Evolutionary conservation across 306 rosid species (phyloP), one percentile per base, ranked within the genome.

Genomic region (Vigna mungo): DNA sequence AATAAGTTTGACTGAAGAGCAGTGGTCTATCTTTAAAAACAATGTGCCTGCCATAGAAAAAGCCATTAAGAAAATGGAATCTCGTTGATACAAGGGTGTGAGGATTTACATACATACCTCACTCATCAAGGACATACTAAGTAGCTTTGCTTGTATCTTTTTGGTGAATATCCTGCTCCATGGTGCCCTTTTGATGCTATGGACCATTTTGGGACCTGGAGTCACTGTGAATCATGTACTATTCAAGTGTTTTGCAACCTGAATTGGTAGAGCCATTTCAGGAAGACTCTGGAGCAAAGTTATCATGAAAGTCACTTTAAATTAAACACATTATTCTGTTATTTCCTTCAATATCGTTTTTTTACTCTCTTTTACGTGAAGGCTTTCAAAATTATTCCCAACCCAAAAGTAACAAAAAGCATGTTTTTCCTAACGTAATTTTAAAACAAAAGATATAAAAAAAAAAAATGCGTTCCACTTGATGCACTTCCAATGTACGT

Each of bases 1-100:
- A 79, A 95, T 95, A 81, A 92, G 97, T 85, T 82, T 92, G 97
- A 92, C 92, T 2, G 91, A 82, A 76, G 97, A 90, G 83, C 99
- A 95, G 74, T 95, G 97, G 97, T 81, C 90, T 9, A 20, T 68
- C 83, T 90, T 95, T 17, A 89, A 82, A 81, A 89, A 95, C 66
- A 92, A 82, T 71, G 71, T 90, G 39, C 92, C 97, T 71, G 97
- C 87, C 66, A 84, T 92, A 65, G 98, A 95, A 82, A 80, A 90
- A 55, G 97, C 97, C 78, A 87, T 90, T 60, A 62, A 80, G 84
- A 79, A 86, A 74, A 79, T 92, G 94, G 91, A 90, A 84, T 86
- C 97, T 18, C 70, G 83, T 52, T 30, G 25, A 21, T 74, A 44
- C 83, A 77, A 85, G 44, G 60, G 6, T 59, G 63, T 48, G 16